A percentile compares a stretch with the other conserved stretches of the same genome.
phyloP scores from a whole-genome alignment of 164 flowering plant genomes.

The Echeveria elegans region DNA sequence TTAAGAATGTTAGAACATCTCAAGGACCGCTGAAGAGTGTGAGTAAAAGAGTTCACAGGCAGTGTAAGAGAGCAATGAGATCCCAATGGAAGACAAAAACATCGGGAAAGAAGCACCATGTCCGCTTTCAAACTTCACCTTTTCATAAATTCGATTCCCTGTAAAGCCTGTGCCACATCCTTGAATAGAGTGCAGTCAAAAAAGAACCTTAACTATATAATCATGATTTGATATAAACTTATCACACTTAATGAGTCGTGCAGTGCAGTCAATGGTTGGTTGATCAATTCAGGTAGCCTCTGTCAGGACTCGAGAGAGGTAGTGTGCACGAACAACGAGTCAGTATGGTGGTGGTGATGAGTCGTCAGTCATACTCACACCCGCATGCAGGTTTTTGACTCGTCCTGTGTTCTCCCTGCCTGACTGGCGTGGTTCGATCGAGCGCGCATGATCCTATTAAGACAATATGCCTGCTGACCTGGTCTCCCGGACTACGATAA shows the following conservation, averaged over 20 bases:
- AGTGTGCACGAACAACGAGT: slow-evolving; percentile 1
- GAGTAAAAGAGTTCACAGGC: neutral
- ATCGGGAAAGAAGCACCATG: neutral
- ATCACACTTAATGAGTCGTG: neutral
- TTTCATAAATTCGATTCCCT: neutral
- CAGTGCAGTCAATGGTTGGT: neutral
- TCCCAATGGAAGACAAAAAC: slow-evolving; percentile 7
- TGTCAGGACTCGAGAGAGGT: slow-evolving; percentile 1
- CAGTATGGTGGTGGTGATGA: neutral
- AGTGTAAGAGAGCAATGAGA: neutral
- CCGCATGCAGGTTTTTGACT: neutral
- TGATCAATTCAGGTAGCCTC: neutral
- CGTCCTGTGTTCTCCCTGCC: neutral
- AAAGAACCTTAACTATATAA: neutral
- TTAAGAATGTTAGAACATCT: neutral
- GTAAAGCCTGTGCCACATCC: neutral
- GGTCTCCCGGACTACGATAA: neutral
- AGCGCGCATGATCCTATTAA: slow-evolving; percentile 5
- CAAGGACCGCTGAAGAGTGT: too few relatives aligned
- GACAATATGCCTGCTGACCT: neutral
- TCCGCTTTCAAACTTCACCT: neutral
- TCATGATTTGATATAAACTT: neutral
- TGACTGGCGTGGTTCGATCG: neutral
- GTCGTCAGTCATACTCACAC: too few relatives aligned
- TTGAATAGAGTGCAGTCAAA: slow-evolving; percentile 1